Evolutionary conservation across 1,139 yeast species (phyloP).

Genomic region (Zygosaccharomyces sapae): DNA sequence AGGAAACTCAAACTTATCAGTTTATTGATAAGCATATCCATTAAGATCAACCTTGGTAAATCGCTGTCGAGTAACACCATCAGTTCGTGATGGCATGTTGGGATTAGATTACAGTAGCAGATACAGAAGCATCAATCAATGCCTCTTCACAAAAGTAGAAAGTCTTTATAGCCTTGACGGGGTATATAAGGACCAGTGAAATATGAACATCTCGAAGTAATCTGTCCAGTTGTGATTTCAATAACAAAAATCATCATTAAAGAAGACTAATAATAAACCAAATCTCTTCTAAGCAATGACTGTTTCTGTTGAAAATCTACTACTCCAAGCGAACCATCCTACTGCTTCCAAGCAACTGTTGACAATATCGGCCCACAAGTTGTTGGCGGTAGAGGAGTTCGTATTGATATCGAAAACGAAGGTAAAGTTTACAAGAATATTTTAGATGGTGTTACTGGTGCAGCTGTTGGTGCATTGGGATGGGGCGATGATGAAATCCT

Average conservation of each 20-base stretch:
- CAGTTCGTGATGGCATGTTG: no score
- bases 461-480: slow-evolving; percentile 63
- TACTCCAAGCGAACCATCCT: slow-evolving; percentile 11
- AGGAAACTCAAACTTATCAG: background rate
- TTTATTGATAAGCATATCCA: no score
- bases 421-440: slow-evolving; percentile 43
- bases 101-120: no score
- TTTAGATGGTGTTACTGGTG: slow-evolving; percentile 58
- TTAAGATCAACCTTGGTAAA: no score
- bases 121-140: no score
- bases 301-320: background rate
- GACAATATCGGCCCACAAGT: slow-evolving; percentile 43
- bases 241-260: background rate
- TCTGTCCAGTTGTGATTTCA: background rate
- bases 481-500: slow-evolving; percentile 53
- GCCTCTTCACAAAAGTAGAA: background rate
- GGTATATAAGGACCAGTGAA: background rate
- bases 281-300: background rate
- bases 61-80: no score
- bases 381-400: slow-evolving; percentile 47
- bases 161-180: background rate
- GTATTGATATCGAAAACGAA: slow-evolving; percentile 45
- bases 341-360: slow-evolving; percentile 44
- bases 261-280: background rate
- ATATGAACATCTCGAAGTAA: background rate